Percentiles rank a stretch among this genome's conserved stretches.
These are phyloP conservation scores for Adansonia digitata DNA, from an alignment of 345 rosid species.

Conservation along the genomic window DNA sequence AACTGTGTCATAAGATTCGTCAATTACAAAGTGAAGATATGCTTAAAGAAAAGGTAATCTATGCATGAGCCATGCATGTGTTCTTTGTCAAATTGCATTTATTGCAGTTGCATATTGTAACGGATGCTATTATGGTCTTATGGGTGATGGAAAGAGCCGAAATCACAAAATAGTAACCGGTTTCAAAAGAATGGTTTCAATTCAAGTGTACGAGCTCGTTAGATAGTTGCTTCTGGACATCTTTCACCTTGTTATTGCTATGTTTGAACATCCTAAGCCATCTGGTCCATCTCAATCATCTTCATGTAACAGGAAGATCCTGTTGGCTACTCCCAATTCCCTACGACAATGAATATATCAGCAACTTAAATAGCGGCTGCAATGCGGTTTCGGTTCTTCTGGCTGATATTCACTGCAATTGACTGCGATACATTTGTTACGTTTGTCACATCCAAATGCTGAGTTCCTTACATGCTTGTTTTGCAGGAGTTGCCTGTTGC, in stretches of 20 bases:
- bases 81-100: background rate
- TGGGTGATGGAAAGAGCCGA: background rate
- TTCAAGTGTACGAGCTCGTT: background rate
- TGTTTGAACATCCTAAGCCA: too few species aligned
- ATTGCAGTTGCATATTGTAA: background rate
- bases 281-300: too few species aligned
- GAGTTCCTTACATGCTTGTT: background rate
- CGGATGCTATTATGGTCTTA: too few species aligned
- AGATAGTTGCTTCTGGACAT: background rate
- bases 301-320: too few species aligned
- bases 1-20: constrained; percentile 43
- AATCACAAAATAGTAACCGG: too few species aligned
- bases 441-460: background rate
- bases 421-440: background rate
- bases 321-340: background rate
- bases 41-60: constrained; percentile 59
- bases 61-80: background rate
- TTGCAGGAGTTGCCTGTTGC: constrained; percentile 78
- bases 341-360: background rate
- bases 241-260: background rate
- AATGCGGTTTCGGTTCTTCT: too few species aligned
- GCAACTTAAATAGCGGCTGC: too few species aligned
- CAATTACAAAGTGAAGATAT: constrained; percentile 47
- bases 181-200: background rate
- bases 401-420: too few species aligned